Evolutionary conservation across 2,329 filamentous ascomycete genomes (phyloP), one percentile per base, ranked within the genome.

Genomic region (Fusarium duplospermum): DNA sequence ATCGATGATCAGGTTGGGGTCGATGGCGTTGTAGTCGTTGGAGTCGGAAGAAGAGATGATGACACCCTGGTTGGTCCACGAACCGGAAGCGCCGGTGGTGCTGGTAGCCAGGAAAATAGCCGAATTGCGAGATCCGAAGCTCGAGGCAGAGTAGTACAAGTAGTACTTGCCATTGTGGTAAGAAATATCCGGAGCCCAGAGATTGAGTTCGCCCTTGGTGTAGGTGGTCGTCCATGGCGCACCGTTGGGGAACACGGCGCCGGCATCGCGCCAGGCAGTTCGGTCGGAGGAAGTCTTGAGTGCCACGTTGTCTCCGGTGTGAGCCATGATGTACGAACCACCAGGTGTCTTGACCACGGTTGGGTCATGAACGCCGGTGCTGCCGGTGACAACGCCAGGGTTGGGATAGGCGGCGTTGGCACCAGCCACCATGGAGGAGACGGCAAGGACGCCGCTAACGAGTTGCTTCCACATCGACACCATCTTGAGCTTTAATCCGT

Each of bases 181-280:
- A 1, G 84, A 82, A 7, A 89, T 86, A 73, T 91, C 89, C 0
- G 90, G 90, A 0, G 90, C 90, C 88, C 68, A 84, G 36, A 82
- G 80, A 45, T 81, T 81, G 66, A 68, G 73, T 2, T 76, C 78
- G 31, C 78, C 79, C 4, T 68, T 66, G 29, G 80, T 81, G 54
- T 81, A 81, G 18, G 75, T 64, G 1, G 76, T 79, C 0, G 80
- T 81, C 80, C 80, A 81, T 0, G 80, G 71, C 8, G 80, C 80
- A 3, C 80, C 80, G 29, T 72, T 75, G 16, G 80, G 80, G 68
- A 81, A 81, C 10, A 66, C 80, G 18, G 74, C 69, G 2, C 80
- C 80, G 47, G 74, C 80, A 24, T 81, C 69, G 10, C 64, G 71
- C 80, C 80, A 81, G 3, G 60, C 63, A 2, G 80, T 81, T 24